Conservation (phyloP, 345 rosid genomes). For the Brassica cretica region DNA sequence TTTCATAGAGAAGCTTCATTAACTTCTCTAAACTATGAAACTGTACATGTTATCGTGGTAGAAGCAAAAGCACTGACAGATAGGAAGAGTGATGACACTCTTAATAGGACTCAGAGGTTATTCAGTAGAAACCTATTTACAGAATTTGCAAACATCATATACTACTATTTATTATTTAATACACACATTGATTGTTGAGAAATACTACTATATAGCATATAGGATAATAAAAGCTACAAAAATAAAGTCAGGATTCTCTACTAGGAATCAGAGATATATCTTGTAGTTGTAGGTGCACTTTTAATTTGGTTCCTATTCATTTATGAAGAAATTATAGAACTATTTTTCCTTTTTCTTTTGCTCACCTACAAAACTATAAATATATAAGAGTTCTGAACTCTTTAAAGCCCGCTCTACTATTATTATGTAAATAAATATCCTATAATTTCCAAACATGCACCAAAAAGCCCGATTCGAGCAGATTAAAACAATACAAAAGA, state of each 20-base stretch:
- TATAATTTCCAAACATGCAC: neutral
- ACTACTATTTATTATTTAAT: constrained; percentile 7
- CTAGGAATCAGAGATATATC: constrained; percentile 30
- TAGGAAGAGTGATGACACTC: constrained; percentile 23
- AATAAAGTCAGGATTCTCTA: constrained; percentile 23
- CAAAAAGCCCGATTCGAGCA: constrained; percentile 4
- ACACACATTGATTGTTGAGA: constrained; percentile 28
- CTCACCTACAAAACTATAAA: neutral
- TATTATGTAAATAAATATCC: neutral
- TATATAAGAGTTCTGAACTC: neutral
- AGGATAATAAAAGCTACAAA: constrained; percentile 16
- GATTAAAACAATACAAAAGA: neutral
- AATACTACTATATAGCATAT: neutral
- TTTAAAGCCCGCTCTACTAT: neutral
- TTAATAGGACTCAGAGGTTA: constrained; percentile 38
- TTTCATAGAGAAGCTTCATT: constrained; percentile 28
- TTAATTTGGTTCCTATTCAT: constrained; percentile 22
- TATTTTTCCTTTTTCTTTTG: neutral
- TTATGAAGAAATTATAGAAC: neutral
- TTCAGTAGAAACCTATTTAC: constrained; percentile 30
- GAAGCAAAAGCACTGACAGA: constrained; percentile 37
- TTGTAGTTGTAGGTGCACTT: constrained; percentile 24
- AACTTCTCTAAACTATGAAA: constrained; percentile 28
- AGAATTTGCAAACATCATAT: constrained; percentile 13
- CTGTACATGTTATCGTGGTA: constrained; percentile 16